Conservation (phyloP, 2,329 filamentous ascomycete genomes). For the Cytospora piceicola region DNA sequence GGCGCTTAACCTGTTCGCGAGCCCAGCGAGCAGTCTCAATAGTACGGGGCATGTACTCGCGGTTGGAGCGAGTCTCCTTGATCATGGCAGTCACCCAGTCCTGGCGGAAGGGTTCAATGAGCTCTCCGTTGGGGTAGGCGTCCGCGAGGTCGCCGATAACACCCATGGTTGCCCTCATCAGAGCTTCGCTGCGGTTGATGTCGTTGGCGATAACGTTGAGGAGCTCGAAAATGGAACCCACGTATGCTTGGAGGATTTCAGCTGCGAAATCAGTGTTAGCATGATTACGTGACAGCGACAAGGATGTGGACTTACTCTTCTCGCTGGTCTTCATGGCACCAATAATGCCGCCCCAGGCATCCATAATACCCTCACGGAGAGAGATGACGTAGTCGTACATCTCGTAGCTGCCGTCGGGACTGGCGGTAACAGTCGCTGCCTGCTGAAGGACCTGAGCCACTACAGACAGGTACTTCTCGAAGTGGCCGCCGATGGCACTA, state of each 20-base stretch:
- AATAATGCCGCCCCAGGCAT: constrained; percentile 97
- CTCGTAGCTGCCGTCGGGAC: constrained; percentile 82
- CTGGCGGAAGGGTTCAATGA: constrained; percentile 80
- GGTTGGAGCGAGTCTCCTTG: constrained; percentile 87
- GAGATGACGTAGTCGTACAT: constrained; percentile 97
- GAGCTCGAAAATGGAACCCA: constrained; percentile 85
- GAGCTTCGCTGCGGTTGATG: constrained; percentile 83
- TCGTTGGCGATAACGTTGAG: constrained; percentile 81
- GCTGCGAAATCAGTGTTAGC: constrained; percentile 53
- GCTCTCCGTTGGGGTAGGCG: constrained; percentile 88
- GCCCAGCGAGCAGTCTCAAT: constrained; percentile 97
- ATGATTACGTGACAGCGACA: constrained; percentile 3
- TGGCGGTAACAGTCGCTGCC: constrained; percentile 79
- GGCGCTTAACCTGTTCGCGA: constrained; percentile 94
- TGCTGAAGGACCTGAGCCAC: constrained; percentile 95
- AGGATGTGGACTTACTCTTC: constrained; percentile 65
- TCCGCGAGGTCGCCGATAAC: constrained; percentile 96
- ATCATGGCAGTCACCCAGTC: constrained; percentile 91
- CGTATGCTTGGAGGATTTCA: constrained; percentile 72
- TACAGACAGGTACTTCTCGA: constrained; percentile 89
- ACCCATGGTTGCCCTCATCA: constrained; percentile 95
- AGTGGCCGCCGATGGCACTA: constrained; percentile 86
- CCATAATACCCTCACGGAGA: constrained; percentile 95
- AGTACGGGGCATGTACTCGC: constrained; percentile 82
- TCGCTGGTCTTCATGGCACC: constrained; percentile 84